A percentile compares a stretch with the other conserved stretches of the same genome.
Evolutionary conservation across 371 early-diverging fungal species (phyloP).

Genomic region (Thermomucor indicae-seudaticae): DNA sequence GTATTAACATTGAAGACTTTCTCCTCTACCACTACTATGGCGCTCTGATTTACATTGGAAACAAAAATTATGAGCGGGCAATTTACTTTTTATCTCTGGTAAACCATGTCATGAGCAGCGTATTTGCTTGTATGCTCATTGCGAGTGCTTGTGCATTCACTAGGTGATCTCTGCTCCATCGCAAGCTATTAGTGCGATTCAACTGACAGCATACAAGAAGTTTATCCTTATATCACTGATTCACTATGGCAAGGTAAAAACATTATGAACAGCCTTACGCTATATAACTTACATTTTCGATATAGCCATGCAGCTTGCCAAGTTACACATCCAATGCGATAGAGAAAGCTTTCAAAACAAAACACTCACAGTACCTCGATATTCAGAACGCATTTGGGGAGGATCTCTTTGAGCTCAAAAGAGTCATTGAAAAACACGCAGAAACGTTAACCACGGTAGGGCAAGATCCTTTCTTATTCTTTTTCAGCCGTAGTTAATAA

Average conservation of each 20-base stretch:
- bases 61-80: constrained; percentile 64
- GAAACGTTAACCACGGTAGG: constrained; percentile 25
- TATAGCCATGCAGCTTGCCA: constrained; percentile 44
- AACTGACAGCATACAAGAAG: constrained; percentile 75
- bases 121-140: background rate
- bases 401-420: constrained; percentile 20
- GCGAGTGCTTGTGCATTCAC: background rate
- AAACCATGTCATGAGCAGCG: constrained; percentile 1
- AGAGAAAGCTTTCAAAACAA: constrained; percentile 41
- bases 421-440: constrained; percentile 26
- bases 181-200: constrained; percentile 63
- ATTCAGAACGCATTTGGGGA: constrained; percentile 60
- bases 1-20: constrained; percentile 49
- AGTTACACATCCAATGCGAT: constrained; percentile 59
- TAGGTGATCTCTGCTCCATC: constrained; percentile 64
- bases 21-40: constrained; percentile 80
- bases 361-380: constrained; percentile 47
- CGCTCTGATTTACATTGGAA: constrained; percentile 65
- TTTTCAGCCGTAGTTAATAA: background rate
- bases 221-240: constrained; percentile 62
- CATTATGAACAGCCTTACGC: background rate
- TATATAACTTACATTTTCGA: background rate
- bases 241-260: constrained; percentile 45
- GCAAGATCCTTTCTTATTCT: background rate
- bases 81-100: constrained; percentile 59